Conservation (phyloP, 2,329 filamentous ascomycete genomes). For the Parafenestella ontariensis region DNA sequence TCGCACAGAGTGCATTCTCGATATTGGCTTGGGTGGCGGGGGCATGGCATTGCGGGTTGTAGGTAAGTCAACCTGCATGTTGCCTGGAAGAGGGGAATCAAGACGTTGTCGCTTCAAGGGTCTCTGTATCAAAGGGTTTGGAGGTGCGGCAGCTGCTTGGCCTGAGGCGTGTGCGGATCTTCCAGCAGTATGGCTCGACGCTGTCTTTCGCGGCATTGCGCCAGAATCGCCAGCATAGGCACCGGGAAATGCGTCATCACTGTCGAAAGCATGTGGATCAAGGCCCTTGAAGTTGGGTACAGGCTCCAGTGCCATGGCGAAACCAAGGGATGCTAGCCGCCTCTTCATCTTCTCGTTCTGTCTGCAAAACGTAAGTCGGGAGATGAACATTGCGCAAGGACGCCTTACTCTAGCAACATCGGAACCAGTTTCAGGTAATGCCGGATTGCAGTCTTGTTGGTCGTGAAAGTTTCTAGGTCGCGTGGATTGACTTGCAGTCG, state of each 20-base stretch:
- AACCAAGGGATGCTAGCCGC: constrained; percentile 36
- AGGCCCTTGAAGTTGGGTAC: constrained; percentile 27
- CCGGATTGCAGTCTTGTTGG: constrained; percentile 31
- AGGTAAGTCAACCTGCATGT: constrained; percentile 20
- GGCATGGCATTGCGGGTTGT: constrained; percentile 49
- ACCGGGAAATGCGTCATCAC: constrained; percentile 11
- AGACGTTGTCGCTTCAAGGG: constrained; percentile 43
- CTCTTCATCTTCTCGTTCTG: constrained; percentile 40
- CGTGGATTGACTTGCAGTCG: constrained; percentile 21
- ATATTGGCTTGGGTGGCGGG: constrained; percentile 42
- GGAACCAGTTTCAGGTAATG: constrained; percentile 40
- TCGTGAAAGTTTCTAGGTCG: constrained; percentile 29
- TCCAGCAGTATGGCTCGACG: constrained; percentile 35
- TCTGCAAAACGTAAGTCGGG: constrained; percentile 25
- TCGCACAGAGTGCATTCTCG: constrained; percentile 35
- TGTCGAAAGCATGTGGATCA: constrained; percentile 13
- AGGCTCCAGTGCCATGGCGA: constrained; percentile 36
- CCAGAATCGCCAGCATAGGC: background rate
- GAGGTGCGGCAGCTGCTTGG: constrained; percentile 6
- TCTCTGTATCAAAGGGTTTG: constrained; percentile 23
- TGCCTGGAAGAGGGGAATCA: constrained; percentile 32
- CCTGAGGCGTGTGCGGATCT: constrained; percentile 26
- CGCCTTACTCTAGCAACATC: constrained; percentile 34
- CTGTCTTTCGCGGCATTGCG: constrained; percentile 15
- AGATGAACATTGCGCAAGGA: background rate